A percentile compares a stretch with the other conserved stretches of the same genome.
These are phyloP conservation scores for Zarea fungicola DNA, from an alignment of 2,329 filamentous ascomycete genomes.

Conservation along the genomic window DNA sequence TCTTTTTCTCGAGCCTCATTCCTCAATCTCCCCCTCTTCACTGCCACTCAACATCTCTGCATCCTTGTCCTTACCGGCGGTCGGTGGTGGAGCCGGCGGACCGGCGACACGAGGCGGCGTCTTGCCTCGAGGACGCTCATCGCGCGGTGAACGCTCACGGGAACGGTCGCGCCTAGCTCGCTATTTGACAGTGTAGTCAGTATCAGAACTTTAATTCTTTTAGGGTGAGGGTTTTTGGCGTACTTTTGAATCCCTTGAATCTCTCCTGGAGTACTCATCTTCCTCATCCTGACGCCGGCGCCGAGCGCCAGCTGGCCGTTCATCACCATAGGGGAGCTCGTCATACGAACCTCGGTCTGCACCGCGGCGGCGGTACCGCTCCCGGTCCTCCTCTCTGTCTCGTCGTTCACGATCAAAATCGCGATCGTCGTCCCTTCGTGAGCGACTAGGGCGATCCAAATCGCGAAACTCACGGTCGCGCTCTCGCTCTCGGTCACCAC, in stretches of 20 bases:
- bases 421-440: conserved; percentile 57
- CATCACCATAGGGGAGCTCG: conserved; percentile 86
- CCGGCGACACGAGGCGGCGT: conserved; percentile 38
- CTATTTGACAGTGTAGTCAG: conserved; percentile 35
- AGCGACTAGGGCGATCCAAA: conserved; percentile 45
- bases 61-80: conserved; percentile 28
- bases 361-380: conserved; percentile 77
- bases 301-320: conserved; percentile 59
- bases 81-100: conserved; percentile 14
- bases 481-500: conserved; percentile 30
- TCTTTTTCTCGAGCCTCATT: conserved; percentile 36
- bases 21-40: conserved; percentile 97
- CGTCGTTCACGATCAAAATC: conserved; percentile 81
- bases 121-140: conserved; percentile 52
- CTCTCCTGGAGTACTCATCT: conserved; percentile 59
- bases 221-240: conserved; percentile 15
- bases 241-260: conserved; percentile 65
- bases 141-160: conserved; percentile 57
- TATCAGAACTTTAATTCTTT: conserved; percentile 5
- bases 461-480: conserved; percentile 35
- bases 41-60: conserved; percentile 65
- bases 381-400: conserved; percentile 84
- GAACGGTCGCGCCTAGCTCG: conserved; percentile 52
- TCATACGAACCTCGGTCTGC: conserved; percentile 76
- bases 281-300: conserved; percentile 77